phyloP scores from a whole-genome alignment of 2,329 filamentous ascomycete species.

The Nothopassalora personata region DNA sequence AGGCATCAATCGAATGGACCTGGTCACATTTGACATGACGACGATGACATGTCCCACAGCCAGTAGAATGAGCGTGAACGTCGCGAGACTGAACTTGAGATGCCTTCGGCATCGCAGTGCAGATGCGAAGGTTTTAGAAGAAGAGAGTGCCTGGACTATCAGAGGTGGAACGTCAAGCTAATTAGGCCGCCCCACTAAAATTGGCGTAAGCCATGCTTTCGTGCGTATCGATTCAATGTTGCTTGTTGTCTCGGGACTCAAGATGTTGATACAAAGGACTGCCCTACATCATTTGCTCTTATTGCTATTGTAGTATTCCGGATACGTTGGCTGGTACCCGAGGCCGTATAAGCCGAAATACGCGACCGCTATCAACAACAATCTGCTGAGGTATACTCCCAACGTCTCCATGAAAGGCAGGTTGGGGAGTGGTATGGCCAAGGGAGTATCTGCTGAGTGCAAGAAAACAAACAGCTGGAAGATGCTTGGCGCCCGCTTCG shows the following conservation, averaged over 20 bases:
- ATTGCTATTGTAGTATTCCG: conserved; percentile 17
- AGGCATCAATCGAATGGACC: not conserved
- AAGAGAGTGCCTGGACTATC: not conserved
- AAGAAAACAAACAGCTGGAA: conserved; percentile 23
- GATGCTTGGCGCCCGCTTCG: conserved; percentile 11
- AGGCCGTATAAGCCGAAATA: conserved; percentile 16
- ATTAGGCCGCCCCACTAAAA: not conserved
- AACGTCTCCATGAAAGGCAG: conserved; percentile 9
- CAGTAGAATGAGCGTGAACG: conserved; percentile 8
- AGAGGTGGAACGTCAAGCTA: not conserved
- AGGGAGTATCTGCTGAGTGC: conserved; percentile 17
- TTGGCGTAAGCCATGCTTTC: too few species aligned
- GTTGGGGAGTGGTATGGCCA: conserved; percentile 20
- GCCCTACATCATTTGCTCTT: conserved; percentile 10
- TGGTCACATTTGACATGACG: conserved; percentile 5
- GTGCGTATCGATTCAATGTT: too few species aligned
- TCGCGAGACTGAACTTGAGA: not conserved
- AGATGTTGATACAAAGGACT: not conserved
- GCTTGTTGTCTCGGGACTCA: too few species aligned
- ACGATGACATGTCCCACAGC: conserved; percentile 3
- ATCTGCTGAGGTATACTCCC: conserved; percentile 18
- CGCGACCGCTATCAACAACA: conserved; percentile 15
- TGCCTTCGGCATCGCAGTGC: conserved; percentile 19
- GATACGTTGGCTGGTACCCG: conserved; percentile 19
- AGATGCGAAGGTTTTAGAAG: not conserved